Conservation (phyloP, 345 rosid genomes). For the Lenwebbia sp. region DNA sequence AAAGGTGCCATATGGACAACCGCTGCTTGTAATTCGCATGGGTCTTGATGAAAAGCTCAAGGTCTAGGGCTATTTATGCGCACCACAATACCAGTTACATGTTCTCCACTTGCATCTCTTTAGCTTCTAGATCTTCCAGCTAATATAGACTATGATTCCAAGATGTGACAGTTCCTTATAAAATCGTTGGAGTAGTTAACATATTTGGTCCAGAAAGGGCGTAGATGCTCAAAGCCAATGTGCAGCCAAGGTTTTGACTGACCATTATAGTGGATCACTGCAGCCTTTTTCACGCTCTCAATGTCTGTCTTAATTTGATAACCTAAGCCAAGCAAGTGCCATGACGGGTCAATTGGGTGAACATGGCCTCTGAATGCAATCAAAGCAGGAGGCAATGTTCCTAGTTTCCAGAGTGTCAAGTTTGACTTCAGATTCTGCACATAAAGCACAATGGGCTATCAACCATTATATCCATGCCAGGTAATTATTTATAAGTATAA, state of each 20-base stretch:
- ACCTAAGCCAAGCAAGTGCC: slow-evolving; percentile 99
- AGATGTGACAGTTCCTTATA: slow-evolving; percentile 82
- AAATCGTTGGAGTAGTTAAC: slow-evolving; percentile 93
- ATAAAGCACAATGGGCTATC: background rate
- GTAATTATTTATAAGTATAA: background rate
- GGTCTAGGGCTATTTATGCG: background rate
- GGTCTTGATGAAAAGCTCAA: background rate
- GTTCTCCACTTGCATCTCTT: background rate
- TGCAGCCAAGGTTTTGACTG: slow-evolving; percentile 98
- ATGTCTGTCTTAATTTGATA: slow-evolving; percentile 71
- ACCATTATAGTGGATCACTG: slow-evolving; percentile 97
- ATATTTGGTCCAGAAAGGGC: slow-evolving; percentile 94
- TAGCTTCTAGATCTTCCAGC: background rate
- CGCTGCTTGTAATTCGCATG: background rate
- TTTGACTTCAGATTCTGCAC: slow-evolving; percentile 82
- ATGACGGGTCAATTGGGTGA: slow-evolving; percentile 74
- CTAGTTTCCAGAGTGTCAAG: slow-evolving; percentile 96
- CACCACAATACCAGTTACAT: background rate
- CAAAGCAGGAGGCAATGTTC: slow-evolving; percentile 96
- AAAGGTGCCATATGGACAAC: background rate
- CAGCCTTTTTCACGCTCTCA: slow-evolving; percentile 70
- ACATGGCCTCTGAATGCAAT: slow-evolving; percentile 93
- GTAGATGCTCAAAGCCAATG: slow-evolving; percentile 97
- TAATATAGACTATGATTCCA: slow-evolving; percentile 45
- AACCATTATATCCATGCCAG: background rate